Conservation (phyloP, 768 basidiomycete genomes). For the Boletus speciosus region DNA sequence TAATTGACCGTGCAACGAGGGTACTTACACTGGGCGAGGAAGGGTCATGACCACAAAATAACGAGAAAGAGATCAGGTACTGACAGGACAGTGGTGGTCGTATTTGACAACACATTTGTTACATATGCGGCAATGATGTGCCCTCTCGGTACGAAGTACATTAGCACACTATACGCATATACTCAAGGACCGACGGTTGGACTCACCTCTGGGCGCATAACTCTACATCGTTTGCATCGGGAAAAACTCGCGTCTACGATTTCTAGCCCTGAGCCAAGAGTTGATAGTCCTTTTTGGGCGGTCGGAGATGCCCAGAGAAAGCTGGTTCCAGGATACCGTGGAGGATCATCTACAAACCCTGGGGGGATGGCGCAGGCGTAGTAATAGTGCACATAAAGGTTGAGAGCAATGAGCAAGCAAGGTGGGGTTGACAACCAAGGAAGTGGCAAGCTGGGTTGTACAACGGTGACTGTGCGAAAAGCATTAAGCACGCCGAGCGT, state of each 20-base stretch:
- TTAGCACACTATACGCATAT: slow-evolving; percentile 7
- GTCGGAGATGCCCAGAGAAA: slow-evolving; percentile 56
- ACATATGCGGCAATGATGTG: slow-evolving; percentile 92
- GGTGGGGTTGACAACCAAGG: slow-evolving; percentile 60
- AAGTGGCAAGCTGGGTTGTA: slow-evolving; percentile 61
- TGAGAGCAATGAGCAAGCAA: slow-evolving; percentile 72
- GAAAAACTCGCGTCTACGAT: slow-evolving; percentile 55
- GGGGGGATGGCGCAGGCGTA: slow-evolving; percentile 76
- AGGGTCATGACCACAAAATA: neutral
- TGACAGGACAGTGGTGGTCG: slow-evolving; percentile 87
- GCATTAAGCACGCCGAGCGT: neutral
- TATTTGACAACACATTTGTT: slow-evolving; percentile 87
- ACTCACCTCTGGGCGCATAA: slow-evolving; percentile 75
- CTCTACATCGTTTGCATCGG: slow-evolving; percentile 66
- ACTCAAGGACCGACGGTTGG: neutral
- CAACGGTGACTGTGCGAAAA: slow-evolving; percentile 64
- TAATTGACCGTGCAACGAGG: neutral
- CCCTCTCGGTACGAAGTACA: slow-evolving; percentile 50
- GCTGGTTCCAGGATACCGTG: slow-evolving; percentile 36
- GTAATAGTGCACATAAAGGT: slow-evolving; percentile 82
- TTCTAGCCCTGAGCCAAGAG: slow-evolving; percentile 38
- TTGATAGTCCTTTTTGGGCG: slow-evolving; percentile 13
- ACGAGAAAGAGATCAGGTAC: slow-evolving; percentile 31
- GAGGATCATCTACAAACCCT: slow-evolving; percentile 70
- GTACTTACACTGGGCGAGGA: slow-evolving; percentile 37